Evolutionary conservation across 805 yeast species (phyloP).

Genomic region (Lipomyces sp.): DNA sequence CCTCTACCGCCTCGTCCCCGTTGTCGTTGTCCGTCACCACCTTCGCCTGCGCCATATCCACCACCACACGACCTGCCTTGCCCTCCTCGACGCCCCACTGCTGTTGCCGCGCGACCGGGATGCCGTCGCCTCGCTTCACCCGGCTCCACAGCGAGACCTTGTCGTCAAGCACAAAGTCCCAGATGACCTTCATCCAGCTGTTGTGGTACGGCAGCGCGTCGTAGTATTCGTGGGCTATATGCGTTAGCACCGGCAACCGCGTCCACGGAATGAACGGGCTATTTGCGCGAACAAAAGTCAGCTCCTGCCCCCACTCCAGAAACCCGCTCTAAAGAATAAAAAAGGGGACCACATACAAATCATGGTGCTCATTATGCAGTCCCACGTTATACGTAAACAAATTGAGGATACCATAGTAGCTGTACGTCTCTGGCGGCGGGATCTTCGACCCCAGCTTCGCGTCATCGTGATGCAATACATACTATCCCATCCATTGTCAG

Average conservation of each 20-base stretch:
- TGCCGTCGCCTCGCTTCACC: conserved; percentile 56
- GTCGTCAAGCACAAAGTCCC: conserved; percentile 65
- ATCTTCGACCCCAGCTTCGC: conserved; percentile 32
- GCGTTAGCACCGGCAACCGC: conserved; percentile 58
- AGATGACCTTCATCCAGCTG: conserved; percentile 75
- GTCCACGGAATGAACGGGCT: conserved; percentile 89
- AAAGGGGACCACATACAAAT: conserved; percentile 44
- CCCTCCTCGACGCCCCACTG: background rate
- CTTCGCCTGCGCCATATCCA: conserved; percentile 6
- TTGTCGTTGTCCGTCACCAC: conserved; percentile 11
- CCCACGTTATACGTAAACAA: conserved; percentile 88
- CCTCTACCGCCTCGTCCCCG: conserved; percentile 14
- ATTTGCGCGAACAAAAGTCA: background rate
- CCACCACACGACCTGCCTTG: background rate
- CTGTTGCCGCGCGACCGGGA: background rate
- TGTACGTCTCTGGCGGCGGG: conserved; percentile 75
- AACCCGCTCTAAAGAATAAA: background rate
- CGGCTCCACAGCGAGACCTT: conserved; percentile 74
- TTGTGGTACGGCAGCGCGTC: conserved; percentile 71
- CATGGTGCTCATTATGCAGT: conserved; percentile 92
- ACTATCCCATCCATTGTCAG: background rate
- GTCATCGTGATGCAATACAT: conserved; percentile 25
- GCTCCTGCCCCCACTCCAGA: too few relatives aligned
- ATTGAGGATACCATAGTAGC: conserved; percentile 81
- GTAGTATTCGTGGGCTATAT: conserved; percentile 76